A percentile compares a stretch with the other conserved stretches of the same genome.
phyloP scores from a whole-genome alignment of 2,329 filamentous ascomycete species.

The Trichophyton schoenleinii region DNA sequence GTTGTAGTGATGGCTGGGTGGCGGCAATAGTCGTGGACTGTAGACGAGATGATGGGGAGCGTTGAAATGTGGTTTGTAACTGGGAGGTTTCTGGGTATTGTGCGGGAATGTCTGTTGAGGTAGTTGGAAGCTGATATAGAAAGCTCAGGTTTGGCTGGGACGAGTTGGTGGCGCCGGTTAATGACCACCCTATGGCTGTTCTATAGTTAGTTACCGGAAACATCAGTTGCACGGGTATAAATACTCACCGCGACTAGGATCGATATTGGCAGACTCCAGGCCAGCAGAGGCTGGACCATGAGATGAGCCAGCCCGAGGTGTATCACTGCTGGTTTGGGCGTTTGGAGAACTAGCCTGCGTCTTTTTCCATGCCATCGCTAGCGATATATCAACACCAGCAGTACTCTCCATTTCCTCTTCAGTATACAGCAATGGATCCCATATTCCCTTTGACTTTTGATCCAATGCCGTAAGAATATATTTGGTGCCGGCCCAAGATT shows the following conservation, averaged over 20 bases:
- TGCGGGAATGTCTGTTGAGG: constrained; percentile 15
- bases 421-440: constrained; percentile 56
- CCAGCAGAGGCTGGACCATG: constrained; percentile 16
- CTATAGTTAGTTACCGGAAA: constrained; percentile 28
- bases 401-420: constrained; percentile 66
- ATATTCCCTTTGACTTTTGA: constrained; percentile 76
- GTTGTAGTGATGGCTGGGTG: background rate
- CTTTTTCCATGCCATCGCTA: constrained; percentile 37
- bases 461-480: constrained; percentile 80
- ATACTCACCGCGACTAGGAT: constrained; percentile 13
- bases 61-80: background rate
- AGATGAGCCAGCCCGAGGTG: background rate
- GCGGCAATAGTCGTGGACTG: background rate
- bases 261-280: background rate
- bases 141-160: constrained; percentile 72
- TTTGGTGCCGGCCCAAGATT: constrained; percentile 74
- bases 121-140: constrained; percentile 54
- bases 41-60: background rate
- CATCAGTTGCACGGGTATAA: constrained; percentile 25
- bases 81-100: background rate
- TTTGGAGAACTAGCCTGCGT: background rate
- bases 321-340: background rate
- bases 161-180: constrained; percentile 80
- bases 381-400: constrained; percentile 43
- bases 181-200: constrained; percentile 63